Evolutionary conservation across 177 flowering plant species (phyloP), one percentile per base, ranked within the genome.

Genomic region (Tripterygium wilfordii): DNA sequence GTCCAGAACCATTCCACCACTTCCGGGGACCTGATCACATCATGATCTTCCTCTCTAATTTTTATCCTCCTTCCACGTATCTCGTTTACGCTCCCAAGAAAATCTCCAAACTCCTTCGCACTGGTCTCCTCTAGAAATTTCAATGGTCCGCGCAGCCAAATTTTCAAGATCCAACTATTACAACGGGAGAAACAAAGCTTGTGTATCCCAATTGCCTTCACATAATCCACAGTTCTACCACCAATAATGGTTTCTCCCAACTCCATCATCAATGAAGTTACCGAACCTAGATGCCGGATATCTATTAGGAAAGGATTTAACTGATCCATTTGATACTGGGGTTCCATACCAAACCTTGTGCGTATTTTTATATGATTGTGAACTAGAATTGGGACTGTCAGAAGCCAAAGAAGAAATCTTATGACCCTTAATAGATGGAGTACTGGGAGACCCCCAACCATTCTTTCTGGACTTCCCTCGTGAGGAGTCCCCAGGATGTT

Each of bases 391-490:
- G 19, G 52, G 59, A 22, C 60, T 54, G 19, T 56, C 53, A 23
- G 54, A n/a, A 7, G 32, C 37, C 21, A 17, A 21, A 35, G 36
- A 15, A 6, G 43, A 42, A 23, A 7, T 43, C 17, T 28, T 56
- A 14, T 59, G 58, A 19, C 22, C 41, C 17, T 53, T 62, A 17
- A 39, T 42, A 31, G 56, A 28, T 25, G 75, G 70, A 24, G 75
- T 74, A 36, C 53, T 36, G 16, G 82, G 70, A 42, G 75, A 71
- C 10, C 32, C 51, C 80, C 74, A 68, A 25, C 36, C 40, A 30
- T 51, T 68, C 27, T 19, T 42, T 41, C 40, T 56, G 40, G 29
- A 25, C 25, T 48, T 65, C 15, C 49, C 32, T 20, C 25, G 17
- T 4, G 54, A 45, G 6, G 21, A 25, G 17, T 74, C 70, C 46